Base-by-base conservation (phyloP, 768 basidiomycete species). In the Strobilomyces confusus region DNA sequence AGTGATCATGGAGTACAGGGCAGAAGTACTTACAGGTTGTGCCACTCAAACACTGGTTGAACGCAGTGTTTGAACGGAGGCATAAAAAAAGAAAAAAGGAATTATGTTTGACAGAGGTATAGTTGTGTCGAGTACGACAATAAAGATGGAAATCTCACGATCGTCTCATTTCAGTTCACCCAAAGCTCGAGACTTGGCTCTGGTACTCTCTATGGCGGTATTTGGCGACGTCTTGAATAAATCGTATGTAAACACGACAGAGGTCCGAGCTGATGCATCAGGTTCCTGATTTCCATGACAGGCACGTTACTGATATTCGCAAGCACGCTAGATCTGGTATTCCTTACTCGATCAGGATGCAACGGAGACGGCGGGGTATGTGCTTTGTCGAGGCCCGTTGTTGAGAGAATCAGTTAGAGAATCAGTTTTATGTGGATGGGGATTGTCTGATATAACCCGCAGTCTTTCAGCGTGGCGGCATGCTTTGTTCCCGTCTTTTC, bases 21-120 rank as follows among this genome's bases (percentile, higher is more conserved):
- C 26, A 38, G 25, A 44, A 23, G 37, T 43, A 42, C n/a, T n/a
- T n/a, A n/a, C 43, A 25, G 14, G 23, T 61, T 37, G 55, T 57
- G 59, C 59, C 55, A 51, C 55, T 32, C 34, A 12, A 15, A 49
- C 29, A 32, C 20, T 19, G 20, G 52, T 48, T 51, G 29, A 17
- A n/a, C n/a, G n/a, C n/a, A n/a, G n/a, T n/a, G n/a, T n/a, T n/a
- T n/a, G n/a, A n/a, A 30, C 26, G 34, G 19, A n/a, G 17, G 26
- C 32, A 51, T 51, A 55, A 49, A 34, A 47, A n/a, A 15, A 9
- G 29, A n/a, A n/a, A n/a, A n/a, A n/a, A n/a, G n/a, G n/a, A n/a
- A n/a, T n/a, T n/a, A n/a, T 45, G 57, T 60, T 63, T 60, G 62
- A 63, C 61, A 63, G 37, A 48, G 51, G 50, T 58, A 58, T 40